Base-by-base conservation (phyloP, 2,329 filamentous ascomycete species). In the Leptographium procerum region DNA sequence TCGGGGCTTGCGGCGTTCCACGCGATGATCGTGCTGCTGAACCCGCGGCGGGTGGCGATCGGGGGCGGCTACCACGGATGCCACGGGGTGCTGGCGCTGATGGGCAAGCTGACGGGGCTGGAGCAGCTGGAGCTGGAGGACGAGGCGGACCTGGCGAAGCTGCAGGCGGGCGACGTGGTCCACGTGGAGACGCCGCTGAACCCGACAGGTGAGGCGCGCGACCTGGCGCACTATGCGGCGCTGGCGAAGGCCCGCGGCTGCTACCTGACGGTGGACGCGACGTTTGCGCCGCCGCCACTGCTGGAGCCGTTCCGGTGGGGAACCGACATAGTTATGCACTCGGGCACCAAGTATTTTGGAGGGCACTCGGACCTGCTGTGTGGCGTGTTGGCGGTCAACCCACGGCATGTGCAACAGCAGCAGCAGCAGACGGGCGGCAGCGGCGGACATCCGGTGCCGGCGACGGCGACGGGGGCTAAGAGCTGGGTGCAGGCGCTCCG, bases 151-250 rank as follows among this genome's bases (percentile, higher is more conserved):
- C 64, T 72, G n/a, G 80, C 82, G 47, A 80, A 84, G 36, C 77
- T 97, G 3, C 78, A 84, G 28, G 73, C 81, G 3, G 92, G 92
- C 3, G 94, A 97, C 69, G 76, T 97, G 3, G 80, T 99, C 56
- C 89, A 96, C 69, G 78, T 97, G 55, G 94, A 99, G 75, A 97
- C 92, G 5, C 94, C 94, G 0, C 77, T 96, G 45, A 99, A 99
- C 71, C 94, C 94, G 0, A 87, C 87, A 1, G 94, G 94, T 55
- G 85, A 87, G 65, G 91, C 91, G 1, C 86, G 83, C 64, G 77
- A 89, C 65, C 84, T 99, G 31, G 76, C 77, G 36, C 72, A 75
- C 57, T 96, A 87, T 69, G 89, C 90, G 0, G 76, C 81, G 3
- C 81, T 83, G 64, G 94, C 94, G 1, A 86, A 86, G 66, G 75